phyloP scores from a whole-genome alignment of 805 yeast genomes.

The Tetrapisispora namnaoensis region DNA sequence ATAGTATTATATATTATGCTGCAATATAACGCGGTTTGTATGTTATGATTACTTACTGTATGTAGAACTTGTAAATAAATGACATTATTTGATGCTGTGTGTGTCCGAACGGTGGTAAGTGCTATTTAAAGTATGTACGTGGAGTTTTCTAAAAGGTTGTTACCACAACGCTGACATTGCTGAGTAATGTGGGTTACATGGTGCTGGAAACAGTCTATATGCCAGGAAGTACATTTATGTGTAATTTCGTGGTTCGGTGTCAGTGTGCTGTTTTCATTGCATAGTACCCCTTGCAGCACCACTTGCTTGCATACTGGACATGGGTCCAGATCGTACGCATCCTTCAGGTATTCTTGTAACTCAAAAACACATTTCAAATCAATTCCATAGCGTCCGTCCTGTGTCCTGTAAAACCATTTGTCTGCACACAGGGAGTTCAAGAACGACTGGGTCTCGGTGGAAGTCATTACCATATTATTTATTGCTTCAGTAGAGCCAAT shows the following conservation, averaged over 20 bases:
- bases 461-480: slow-evolving; percentile 12
- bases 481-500: slow-evolving; percentile 16
- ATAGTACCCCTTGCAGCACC: slow-evolving; percentile 20
- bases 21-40: background rate
- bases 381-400: slow-evolving; percentile 18
- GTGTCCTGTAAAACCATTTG: slow-evolving; percentile 23
- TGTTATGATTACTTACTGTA: background rate
- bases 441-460: slow-evolving; percentile 15
- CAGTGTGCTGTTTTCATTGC: slow-evolving; percentile 6
- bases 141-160: slow-evolving; percentile 12
- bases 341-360: slow-evolving; percentile 17
- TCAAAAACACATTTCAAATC: slow-evolving; percentile 21
- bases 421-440: slow-evolving; percentile 13
- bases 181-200: slow-evolving; percentile 19
- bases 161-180: slow-evolving; percentile 13
- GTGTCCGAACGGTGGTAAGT: too few species aligned
- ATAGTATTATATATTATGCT: too few species aligned
- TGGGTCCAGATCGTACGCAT: slow-evolving; percentile 9
- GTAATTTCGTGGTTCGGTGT: slow-evolving; percentile 1
- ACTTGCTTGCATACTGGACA: slow-evolving; percentile 18
- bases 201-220: slow-evolving; percentile 26
- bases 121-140: slow-evolving; percentile 14
- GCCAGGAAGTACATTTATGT: slow-evolving; percentile 14
- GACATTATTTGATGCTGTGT: too few species aligned
- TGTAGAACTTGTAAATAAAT: too few species aligned